Conservation (phyloP, 192 early-diverging fungal genomes). For the Umbelopsis sp. region DNA sequence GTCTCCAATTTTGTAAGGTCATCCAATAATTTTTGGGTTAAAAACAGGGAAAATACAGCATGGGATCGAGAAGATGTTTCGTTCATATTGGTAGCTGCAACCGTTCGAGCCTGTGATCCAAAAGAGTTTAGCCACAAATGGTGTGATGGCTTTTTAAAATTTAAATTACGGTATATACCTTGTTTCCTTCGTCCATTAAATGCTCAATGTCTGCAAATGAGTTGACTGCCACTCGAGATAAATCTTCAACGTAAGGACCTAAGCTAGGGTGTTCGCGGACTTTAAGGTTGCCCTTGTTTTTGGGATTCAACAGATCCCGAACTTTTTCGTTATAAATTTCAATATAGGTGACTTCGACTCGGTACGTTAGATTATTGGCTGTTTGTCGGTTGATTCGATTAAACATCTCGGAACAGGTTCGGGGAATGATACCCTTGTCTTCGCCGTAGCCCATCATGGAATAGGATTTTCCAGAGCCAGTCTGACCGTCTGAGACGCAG, state of each 20-base stretch:
- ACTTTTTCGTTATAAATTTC: conserved; percentile 92
- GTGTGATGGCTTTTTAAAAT: background rate
- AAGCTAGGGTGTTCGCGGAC: conserved; percentile 81
- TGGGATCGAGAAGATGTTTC: conserved; percentile 88
- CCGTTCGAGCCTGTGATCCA: conserved; percentile 69
- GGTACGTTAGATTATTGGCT: conserved; percentile 51
- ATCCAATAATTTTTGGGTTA: conserved; percentile 67
- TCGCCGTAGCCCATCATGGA: conserved; percentile 74
- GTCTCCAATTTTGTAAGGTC: conserved; percentile 54
- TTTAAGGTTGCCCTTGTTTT: conserved; percentile 71
- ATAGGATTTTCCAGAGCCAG: conserved; percentile 77
- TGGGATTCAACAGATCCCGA: conserved; percentile 78
- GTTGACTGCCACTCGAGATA: conserved; percentile 82
- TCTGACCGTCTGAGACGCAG: conserved; percentile 66
- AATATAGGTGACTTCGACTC: conserved; percentile 85
- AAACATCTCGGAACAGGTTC: conserved; percentile 83
- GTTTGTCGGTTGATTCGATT: conserved; percentile 50
- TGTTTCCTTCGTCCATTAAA: conserved; percentile 83
- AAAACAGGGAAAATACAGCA: conserved; percentile 77
- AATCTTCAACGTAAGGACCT: conserved; percentile 91
- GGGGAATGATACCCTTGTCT: conserved; percentile 86
- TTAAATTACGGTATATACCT: conserved; percentile 42
- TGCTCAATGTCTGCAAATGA: conserved; percentile 67
- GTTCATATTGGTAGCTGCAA: conserved; percentile 95
- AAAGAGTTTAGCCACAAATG: background rate